Evolutionary conservation across 225 moss, liverwort and hornwort genomes (phyloP).

Genomic region (Straminergon stramineum): DNA sequence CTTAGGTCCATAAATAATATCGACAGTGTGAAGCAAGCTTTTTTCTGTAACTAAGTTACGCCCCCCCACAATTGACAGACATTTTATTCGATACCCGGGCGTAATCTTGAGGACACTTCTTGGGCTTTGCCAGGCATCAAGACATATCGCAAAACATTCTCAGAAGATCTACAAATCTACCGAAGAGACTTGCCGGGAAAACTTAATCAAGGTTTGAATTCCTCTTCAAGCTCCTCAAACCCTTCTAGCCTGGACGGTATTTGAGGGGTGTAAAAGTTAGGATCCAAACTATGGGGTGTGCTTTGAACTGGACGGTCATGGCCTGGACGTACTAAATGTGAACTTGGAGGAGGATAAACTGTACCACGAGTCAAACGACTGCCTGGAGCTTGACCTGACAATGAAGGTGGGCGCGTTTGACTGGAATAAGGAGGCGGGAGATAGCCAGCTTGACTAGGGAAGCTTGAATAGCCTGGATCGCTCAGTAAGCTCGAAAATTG

Average conservation of each 20-base stretch:
- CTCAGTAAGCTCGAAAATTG: slow-evolving; percentile 19
- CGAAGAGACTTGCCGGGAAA: background rate
- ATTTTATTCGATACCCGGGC: background rate
- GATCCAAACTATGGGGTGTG: slow-evolving; percentile 39
- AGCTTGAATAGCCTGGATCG: slow-evolving; percentile 27
- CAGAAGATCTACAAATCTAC: background rate
- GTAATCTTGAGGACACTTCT: background rate
- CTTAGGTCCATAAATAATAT: slow-evolving; percentile 16
- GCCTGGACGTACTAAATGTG: slow-evolving; percentile 18
- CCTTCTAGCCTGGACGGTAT: slow-evolving; percentile 56
- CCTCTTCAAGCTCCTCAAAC: slow-evolving; percentile 73
- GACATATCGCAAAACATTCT: background rate
- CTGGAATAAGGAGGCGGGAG: slow-evolving; percentile 13
- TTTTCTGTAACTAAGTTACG: background rate
- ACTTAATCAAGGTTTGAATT: slow-evolving; percentile 31
- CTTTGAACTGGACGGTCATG: slow-evolving; percentile 26
- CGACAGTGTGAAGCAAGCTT: background rate
- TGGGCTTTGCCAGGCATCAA: background rate
- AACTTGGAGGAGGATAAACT: slow-evolving; percentile 13
- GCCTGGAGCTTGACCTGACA: slow-evolving; percentile 17
- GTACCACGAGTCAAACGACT: slow-evolving; percentile 10
- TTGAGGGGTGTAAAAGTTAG: slow-evolving; percentile 50
- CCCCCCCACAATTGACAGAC: background rate
- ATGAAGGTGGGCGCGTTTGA: slow-evolving; percentile 4
- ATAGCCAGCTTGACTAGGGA: slow-evolving; percentile 14